These are phyloP conservation scores for Alternaria conjuncta DNA, from an alignment of 2,329 filamentous ascomycete genomes.

Conservation along the genomic window DNA sequence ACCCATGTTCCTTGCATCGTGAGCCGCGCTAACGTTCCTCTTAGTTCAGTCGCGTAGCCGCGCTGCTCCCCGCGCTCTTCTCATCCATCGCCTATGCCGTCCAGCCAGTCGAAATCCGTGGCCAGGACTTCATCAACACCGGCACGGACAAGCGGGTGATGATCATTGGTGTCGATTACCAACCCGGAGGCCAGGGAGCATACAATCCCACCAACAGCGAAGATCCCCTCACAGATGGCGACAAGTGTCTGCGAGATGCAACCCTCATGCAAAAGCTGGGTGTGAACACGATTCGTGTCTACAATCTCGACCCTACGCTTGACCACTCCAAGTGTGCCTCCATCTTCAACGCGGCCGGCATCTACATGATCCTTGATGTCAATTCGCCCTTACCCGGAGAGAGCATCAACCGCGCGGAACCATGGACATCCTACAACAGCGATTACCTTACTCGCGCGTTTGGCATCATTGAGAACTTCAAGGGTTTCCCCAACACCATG, in stretches of 20 bases:
- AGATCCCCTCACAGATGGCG: constrained; percentile 65
- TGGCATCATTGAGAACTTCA: constrained; percentile 70
- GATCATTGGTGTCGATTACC: constrained; percentile 66
- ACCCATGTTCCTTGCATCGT: constrained; percentile 4
- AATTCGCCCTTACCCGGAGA: constrained; percentile 65
- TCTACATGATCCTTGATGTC: constrained; percentile 71
- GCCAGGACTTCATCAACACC: constrained; percentile 67
- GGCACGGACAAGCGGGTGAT: constrained; percentile 65
- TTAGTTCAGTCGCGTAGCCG: constrained; percentile 37
- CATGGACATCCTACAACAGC: constrained; percentile 61
- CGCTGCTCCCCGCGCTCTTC: constrained; percentile 37
- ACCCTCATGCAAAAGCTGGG: constrained; percentile 68
- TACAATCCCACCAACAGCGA: constrained; percentile 57
- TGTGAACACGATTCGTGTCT: constrained; percentile 68
- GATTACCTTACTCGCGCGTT: constrained; percentile 66
- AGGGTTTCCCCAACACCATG: constrained; percentile 68
- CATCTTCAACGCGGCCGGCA: constrained; percentile 70
- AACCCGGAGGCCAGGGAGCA: constrained; percentile 66
- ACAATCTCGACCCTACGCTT: constrained; percentile 66
- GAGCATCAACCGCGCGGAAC: constrained; percentile 62
- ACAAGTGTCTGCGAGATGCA: constrained; percentile 67
- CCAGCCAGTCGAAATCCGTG: constrained; percentile 62
- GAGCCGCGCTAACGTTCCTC: constrained; percentile 14
- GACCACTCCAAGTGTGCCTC: constrained; percentile 68
- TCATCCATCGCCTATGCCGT: constrained; percentile 59